These are phyloP conservation scores for Carnegiea gigantea DNA, from an alignment of 179 eudicot species.

Conservation along the genomic window DNA sequence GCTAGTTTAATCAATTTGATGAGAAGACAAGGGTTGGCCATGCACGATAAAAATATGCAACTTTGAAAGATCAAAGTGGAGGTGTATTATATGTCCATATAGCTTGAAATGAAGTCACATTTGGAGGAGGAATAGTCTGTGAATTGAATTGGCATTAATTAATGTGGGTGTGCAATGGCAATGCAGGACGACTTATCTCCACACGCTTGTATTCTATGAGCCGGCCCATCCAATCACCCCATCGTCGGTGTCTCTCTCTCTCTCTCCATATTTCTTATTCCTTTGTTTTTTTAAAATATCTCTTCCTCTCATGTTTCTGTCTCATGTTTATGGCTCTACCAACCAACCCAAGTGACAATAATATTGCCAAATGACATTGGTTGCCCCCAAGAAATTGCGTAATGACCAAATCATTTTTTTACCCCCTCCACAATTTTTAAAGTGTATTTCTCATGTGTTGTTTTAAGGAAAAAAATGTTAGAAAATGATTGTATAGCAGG, in stretches of 20 bases:
- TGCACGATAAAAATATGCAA: no score
- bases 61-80: no score
- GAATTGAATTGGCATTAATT: not conserved
- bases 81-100: no score
- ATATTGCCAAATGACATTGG: not conserved
- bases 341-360: slow-evolving; percentile 3
- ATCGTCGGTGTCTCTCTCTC: slow-evolving; percentile 17
- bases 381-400: not conserved
- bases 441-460: no score
- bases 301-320: not conserved
- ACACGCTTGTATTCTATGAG: not conserved
- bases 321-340: slow-evolving; percentile 11
- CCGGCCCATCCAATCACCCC: slow-evolving; percentile 9
- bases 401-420: no score
- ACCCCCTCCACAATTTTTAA: no score
- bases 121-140: not conserved
- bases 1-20: no score
- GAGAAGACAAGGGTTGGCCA: no score
- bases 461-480: no score
- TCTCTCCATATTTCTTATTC: no score
- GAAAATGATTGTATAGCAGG: no score
- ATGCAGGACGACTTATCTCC: slow-evolving; percentile 17
- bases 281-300: not conserved
- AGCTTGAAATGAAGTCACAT: not conserved
- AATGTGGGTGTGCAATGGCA: not conserved